These are phyloP conservation scores for Penicillium sp. DNA, from an alignment of 2,329 filamentous ascomycete species.

Conservation along the genomic window DNA sequence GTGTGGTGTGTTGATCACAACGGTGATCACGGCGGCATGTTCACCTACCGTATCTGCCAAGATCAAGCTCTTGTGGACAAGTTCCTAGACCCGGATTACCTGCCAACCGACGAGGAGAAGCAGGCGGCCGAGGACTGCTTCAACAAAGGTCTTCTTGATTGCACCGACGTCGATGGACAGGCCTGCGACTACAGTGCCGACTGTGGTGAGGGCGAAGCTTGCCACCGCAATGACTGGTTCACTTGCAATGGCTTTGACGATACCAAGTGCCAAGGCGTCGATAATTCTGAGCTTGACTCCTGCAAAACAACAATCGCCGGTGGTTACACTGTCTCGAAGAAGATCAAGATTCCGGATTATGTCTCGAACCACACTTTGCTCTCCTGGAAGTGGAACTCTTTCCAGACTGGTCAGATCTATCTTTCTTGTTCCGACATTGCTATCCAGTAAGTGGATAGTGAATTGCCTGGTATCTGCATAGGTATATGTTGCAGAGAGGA, in stretches of 20 bases:
- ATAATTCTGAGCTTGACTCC: constrained; percentile 43
- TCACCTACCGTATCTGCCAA: constrained; percentile 54
- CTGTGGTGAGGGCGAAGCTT: constrained; percentile 45
- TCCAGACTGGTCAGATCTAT: constrained; percentile 55
- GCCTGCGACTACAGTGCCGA: constrained; percentile 50
- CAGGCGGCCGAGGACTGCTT: constrained; percentile 55
- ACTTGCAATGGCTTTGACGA: constrained; percentile 41
- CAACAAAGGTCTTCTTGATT: constrained; percentile 47
- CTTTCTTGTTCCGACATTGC: constrained; percentile 54
- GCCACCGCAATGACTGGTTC: constrained; percentile 55
- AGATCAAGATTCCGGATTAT: constrained; percentile 51
- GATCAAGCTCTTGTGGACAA: constrained; percentile 52
- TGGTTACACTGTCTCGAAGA: constrained; percentile 54
- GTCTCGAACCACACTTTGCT: constrained; percentile 51
- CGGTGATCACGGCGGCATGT: constrained; percentile 58
- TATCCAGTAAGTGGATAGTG: constrained; percentile 26
- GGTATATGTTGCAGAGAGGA: not conserved
- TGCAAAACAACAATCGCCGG: constrained; percentile 54
- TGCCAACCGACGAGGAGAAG: constrained; percentile 53
- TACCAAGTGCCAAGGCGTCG: constrained; percentile 45
- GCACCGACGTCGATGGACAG: constrained; percentile 52
- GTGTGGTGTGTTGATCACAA: constrained; percentile 58
- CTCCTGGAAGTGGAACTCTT: constrained; percentile 55
- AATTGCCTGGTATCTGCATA: not conserved
- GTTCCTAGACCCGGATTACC: constrained; percentile 48